These are phyloP conservation scores for Zoysia pacifica DNA, from an alignment of 176 grass and related monocot species.

Conservation along the genomic window DNA sequence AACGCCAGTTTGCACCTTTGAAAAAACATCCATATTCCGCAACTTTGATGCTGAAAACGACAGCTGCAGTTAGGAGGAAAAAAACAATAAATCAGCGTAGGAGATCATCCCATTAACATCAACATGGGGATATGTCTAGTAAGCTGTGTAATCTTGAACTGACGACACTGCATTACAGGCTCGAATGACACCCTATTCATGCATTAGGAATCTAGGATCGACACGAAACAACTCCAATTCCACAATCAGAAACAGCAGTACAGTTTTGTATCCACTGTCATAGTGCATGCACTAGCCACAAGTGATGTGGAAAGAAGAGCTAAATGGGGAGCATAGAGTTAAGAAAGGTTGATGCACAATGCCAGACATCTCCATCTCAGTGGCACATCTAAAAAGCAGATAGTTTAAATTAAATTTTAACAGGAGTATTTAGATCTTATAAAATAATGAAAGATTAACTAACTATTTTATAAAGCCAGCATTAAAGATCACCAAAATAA, in stretches of 20 bases:
- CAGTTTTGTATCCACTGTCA: neutral
- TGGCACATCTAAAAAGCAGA: neutral
- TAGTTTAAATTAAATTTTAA: neutral
- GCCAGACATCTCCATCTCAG: neutral
- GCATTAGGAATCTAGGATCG: neutral
- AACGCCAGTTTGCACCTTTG: slow-evolving; percentile 60
- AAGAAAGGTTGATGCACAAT: neutral
- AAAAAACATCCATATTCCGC: slow-evolving; percentile 68
- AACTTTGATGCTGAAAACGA: slow-evolving; percentile 84
- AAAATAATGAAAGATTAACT: neutral
- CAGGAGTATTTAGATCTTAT: neutral
- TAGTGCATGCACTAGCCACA: neutral
- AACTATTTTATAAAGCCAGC: neutral
- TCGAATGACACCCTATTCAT: neutral
- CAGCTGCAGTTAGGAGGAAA: slow-evolving; percentile 52
- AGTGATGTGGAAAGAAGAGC: neutral
- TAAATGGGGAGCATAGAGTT: neutral
- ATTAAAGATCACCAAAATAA: neutral
- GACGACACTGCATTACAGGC: neutral
- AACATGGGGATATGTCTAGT: slow-evolving; percentile 19
- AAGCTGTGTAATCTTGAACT: neutral
- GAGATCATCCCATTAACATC: slow-evolving; percentile 17
- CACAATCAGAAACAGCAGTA: neutral
- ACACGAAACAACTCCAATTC: neutral
- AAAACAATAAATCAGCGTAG: slow-evolving; percentile 23